Percentiles rank a stretch among this genome's conserved stretches.
phyloP scores from a whole-genome alignment of 2,329 filamentous ascomycete genomes.

The Didymella sp. region DNA sequence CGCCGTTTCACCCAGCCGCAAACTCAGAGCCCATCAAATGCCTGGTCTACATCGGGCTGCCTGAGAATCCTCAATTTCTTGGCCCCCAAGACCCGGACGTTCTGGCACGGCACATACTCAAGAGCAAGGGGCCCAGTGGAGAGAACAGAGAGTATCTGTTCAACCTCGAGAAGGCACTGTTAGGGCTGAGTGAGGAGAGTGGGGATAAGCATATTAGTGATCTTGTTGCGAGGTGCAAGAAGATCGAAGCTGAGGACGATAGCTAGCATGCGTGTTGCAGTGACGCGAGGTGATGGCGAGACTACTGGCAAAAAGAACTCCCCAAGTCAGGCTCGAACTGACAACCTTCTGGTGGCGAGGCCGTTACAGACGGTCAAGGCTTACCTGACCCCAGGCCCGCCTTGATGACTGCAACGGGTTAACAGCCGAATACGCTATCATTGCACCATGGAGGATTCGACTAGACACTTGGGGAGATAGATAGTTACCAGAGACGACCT shows the following conservation, averaged over 20 bases:
- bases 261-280: neutral
- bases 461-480: neutral
- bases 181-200: conserved; percentile 75
- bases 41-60: conserved; percentile 93
- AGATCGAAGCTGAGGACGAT: conserved; percentile 59
- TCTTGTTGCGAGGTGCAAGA: conserved; percentile 74
- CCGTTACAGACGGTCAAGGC: neutral
- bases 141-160: conserved; percentile 90
- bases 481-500: no score
- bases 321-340: neutral
- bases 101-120: conserved; percentile 81
- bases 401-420: neutral
- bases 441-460: neutral
- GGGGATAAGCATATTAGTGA: conserved; percentile 86
- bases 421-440: neutral
- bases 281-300: neutral
- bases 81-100: conserved; percentile 79
- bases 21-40: conserved; percentile 51
- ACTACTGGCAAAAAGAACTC: neutral
- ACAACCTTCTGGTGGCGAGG: neutral
- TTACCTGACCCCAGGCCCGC: no score
- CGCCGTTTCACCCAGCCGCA: conserved; percentile 74
- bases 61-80: conserved; percentile 90
- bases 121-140: conserved; percentile 81
- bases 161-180: conserved; percentile 76